Conservation (phyloP, 1,284 basidiomycete genomes). For the Trichosporon ovoides region DNA sequence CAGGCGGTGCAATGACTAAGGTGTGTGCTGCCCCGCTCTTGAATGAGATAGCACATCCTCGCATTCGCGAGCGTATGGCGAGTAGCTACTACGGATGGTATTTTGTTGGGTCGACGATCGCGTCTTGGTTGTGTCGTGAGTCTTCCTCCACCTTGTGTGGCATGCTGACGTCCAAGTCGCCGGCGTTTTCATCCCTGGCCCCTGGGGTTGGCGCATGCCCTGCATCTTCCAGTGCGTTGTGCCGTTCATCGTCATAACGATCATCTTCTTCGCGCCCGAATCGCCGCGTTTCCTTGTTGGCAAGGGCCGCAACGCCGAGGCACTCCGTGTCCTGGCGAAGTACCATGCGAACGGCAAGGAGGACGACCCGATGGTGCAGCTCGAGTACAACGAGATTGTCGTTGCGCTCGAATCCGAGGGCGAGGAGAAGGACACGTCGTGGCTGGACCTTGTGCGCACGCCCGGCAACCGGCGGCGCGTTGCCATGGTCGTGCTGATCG, state of each 20-base stretch:
- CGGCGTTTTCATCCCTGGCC: conserved; percentile 14
- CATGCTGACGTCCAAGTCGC: conserved; percentile 1
- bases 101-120: conserved; percentile 13
- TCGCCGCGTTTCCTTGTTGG: conserved; percentile 49
- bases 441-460: conserved; percentile 34
- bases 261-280: conserved; percentile 8
- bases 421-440: conserved; percentile 18
- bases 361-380: conserved; percentile 25
- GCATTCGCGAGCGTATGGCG: conserved; percentile 23
- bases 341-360: conserved; percentile 30
- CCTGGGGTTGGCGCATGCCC: conserved; percentile 23
- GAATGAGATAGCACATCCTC: conserved; percentile 29
- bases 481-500: conserved; percentile 46
- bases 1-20: conserved; percentile 29
- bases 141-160: neutral
- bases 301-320: conserved; percentile 29
- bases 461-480: conserved; percentile 35
- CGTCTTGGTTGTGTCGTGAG: conserved; percentile 12
- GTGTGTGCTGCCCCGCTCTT: conserved; percentile 21
- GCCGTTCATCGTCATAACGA: conserved; percentile 12
- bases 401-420: conserved; percentile 28
- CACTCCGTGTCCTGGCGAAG: conserved; percentile 28
- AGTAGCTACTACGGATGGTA: conserved; percentile 17
- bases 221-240: conserved; percentile 15
- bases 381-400: conserved; percentile 32